phyloP scores from a whole-genome alignment of 306 rosid species.

The Pachyrhizus erosus region DNA sequence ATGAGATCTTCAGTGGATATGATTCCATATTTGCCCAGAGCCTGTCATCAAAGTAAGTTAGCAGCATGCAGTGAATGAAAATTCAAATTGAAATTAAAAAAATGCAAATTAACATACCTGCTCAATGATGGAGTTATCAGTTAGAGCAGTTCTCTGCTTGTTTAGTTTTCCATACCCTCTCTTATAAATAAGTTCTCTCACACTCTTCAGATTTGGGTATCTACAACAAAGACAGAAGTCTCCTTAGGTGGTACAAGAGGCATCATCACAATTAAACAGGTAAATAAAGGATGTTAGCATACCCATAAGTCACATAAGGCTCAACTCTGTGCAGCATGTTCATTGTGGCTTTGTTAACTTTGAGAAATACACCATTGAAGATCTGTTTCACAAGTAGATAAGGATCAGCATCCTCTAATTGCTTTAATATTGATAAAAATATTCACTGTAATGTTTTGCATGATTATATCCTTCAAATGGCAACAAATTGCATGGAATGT shows the following conservation, averaged over 20 bases:
- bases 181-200: conserved; percentile 79
- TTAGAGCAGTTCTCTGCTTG: conserved; percentile 76
- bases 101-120: conserved; percentile 49
- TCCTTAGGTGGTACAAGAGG: not conserved
- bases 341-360: conserved; percentile 90
- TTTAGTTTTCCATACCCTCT: conserved; percentile 83
- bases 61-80: not conserved
- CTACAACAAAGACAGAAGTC: conserved; percentile 32
- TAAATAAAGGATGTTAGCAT: not conserved
- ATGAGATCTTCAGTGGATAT: conserved; percentile 79
- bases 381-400: conserved; percentile 55
- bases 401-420: not conserved
- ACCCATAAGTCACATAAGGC: conserved; percentile 94
- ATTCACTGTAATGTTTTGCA: not conserved
- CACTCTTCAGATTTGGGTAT: conserved; percentile 91
- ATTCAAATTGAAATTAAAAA: not conserved
- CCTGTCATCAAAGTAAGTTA: conserved; percentile 55
- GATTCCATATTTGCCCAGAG: conserved; percentile 73
- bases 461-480: not conserved
- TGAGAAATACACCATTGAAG: conserved; percentile 88
- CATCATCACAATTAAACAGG: not conserved
- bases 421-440: not conserved
- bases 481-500: not conserved
- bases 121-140: conserved; percentile 76
- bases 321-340: conserved; percentile 94